phyloP scores from a whole-genome alignment of 192 early-diverging fungal species.

The Kickxella alabastrina region DNA sequence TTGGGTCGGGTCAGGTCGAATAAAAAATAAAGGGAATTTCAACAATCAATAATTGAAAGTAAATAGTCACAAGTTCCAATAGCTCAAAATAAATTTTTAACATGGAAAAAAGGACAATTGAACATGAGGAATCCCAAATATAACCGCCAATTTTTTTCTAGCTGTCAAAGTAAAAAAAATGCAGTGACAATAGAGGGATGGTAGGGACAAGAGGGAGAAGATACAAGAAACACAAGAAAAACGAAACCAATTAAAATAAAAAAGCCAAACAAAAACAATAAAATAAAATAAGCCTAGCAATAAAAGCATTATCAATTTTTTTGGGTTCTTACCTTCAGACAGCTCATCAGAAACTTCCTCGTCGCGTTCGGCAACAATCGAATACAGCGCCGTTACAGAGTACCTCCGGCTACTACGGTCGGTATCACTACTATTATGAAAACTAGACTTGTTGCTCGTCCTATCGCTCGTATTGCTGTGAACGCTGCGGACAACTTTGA shows the following conservation, averaged over 20 bases:
- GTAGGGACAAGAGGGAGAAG: constrained; percentile 7
- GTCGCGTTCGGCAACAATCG: constrained; percentile 87
- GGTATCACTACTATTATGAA: constrained; percentile 28
- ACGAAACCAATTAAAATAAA: neutral
- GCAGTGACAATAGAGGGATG: constrained; percentile 9
- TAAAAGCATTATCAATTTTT: too few species aligned
- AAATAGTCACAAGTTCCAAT: too few species aligned
- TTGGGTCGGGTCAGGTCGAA: too few species aligned
- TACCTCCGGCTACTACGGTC: constrained; percentile 66
- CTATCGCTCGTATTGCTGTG: constrained; percentile 33
- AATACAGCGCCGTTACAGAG: constrained; percentile 68
- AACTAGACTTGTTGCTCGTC: constrained; percentile 5
- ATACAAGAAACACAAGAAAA: neutral
- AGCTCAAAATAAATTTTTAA: too few species aligned
- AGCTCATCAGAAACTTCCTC: constrained; percentile 91
- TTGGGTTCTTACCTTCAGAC: constrained; percentile 77
- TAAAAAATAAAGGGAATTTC: too few species aligned
- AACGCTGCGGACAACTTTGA: constrained; percentile 16
- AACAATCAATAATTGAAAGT: too few species aligned
- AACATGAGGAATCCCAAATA: too few species aligned
- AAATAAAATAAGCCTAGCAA: too few species aligned
- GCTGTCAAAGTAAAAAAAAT: neutral
- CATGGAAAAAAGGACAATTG: too few species aligned
- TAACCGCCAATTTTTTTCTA: neutral
- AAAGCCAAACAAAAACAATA: too few species aligned